These are phyloP conservation scores for Zizania palustris DNA, from an alignment of 202 grass and related monocot species.

Conservation along the genomic window DNA sequence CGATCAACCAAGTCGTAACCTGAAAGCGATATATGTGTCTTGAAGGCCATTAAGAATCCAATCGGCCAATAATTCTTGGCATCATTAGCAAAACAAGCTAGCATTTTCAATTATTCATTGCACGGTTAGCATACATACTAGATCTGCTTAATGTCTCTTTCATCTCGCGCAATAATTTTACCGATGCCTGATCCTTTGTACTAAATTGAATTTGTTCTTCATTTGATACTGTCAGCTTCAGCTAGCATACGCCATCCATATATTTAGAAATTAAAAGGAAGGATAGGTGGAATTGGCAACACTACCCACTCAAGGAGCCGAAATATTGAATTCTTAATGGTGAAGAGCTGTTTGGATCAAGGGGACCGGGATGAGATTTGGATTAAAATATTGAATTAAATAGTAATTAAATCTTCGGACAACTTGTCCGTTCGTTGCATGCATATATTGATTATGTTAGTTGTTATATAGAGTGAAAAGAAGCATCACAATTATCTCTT, in stretches of 20 bases:
- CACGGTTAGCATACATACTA: neutral
- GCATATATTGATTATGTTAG: neutral
- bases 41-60: conserved; percentile 17
- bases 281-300: neutral
- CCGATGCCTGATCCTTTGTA: conserved; percentile 12
- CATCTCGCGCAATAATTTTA: neutral
- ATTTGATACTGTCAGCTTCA: conserved; percentile 31
- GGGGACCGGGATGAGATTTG: neutral
- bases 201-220: conserved; percentile 6
- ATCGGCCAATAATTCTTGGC: neutral
- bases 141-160: neutral
- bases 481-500: neutral
- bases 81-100: conserved; percentile 18
- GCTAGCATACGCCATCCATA: neutral
- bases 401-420: neutral
- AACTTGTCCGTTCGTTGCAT: neutral
- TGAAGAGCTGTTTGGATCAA: neutral
- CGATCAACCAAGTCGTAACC: conserved; percentile 8
- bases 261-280: neutral
- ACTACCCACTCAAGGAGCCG: neutral
- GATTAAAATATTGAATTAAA: neutral
- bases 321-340: neutral
- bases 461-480: neutral
- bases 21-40: conserved; percentile 22
- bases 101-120: conserved; percentile 4